Percentiles rank a stretch among this genome's conserved stretches.
Conservation (phyloP, 495 filamentous ascomycete genomes). For the Lophiotrema nucula region DNA sequence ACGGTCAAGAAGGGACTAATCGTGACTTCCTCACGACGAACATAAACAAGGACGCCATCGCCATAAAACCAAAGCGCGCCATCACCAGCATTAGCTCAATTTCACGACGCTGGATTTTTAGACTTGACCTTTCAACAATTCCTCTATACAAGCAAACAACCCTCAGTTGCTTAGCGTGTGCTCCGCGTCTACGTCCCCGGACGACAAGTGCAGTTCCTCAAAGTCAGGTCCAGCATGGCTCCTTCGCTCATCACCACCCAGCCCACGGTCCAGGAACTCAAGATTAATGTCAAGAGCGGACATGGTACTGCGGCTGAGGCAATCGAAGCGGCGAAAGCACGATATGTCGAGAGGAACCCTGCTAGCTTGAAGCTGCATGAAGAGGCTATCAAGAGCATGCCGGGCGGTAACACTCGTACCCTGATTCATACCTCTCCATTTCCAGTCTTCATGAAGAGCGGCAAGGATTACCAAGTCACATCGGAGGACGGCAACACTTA, state of each 20-base stretch:
- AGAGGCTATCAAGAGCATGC: constrained; percentile 42
- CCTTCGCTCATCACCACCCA: background rate
- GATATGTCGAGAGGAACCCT: constrained; percentile 9
- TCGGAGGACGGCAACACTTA: constrained; percentile 45
- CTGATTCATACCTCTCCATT: constrained; percentile 58
- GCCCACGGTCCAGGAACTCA: background rate
- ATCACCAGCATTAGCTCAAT: too few species aligned
- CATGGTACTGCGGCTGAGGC: constrained; percentile 4
- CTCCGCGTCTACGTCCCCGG: too few species aligned
- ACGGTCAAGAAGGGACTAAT: too few species aligned
- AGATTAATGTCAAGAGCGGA: constrained; percentile 2
- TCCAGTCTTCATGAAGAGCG: constrained; percentile 48
- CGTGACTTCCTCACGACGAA: too few species aligned
- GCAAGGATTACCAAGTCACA: constrained; percentile 42
- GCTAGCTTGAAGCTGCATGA: constrained; percentile 20
- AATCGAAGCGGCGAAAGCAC: constrained; percentile 12
- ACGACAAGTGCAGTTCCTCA: too few species aligned
- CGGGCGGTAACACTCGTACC: constrained; percentile 63
- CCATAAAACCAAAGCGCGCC: too few species aligned
- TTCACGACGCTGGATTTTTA: too few species aligned
- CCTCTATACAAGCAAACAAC: too few species aligned
- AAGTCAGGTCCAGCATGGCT: constrained; percentile 4
- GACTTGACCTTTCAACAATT: too few species aligned
- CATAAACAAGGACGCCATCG: too few species aligned
- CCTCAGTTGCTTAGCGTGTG: too few species aligned